These are phyloP conservation scores for Zygoascus meyerae DNA, from an alignment of 1,139 yeast species.

Conservation along the genomic window DNA sequence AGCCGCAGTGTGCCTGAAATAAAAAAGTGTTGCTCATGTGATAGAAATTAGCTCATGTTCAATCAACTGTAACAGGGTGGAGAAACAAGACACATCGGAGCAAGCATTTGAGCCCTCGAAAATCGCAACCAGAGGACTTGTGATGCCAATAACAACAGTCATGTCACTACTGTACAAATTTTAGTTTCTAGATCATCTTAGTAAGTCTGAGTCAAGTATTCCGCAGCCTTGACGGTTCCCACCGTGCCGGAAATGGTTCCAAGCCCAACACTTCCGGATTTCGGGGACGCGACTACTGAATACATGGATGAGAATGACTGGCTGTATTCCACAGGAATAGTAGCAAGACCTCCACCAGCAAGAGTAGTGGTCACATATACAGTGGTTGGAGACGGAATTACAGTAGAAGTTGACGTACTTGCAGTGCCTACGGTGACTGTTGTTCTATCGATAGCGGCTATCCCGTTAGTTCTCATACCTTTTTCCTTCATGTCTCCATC, in stretches of 20 bases:
- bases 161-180: no score
- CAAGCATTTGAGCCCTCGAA: no score
- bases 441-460: slow-evolving; percentile 15
- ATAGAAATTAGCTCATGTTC: no score
- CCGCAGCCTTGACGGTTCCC: slow-evolving; percentile 38
- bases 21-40: no score
- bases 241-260: slow-evolving; percentile 52
- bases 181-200: no score
- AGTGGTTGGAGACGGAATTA: slow-evolving; percentile 32
- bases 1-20: no score
- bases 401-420: slow-evolving; percentile 12
- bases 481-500: not conserved
- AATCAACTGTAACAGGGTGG: no score
- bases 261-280: slow-evolving; percentile 53
- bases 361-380: slow-evolving; percentile 53
- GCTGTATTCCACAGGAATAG: slow-evolving; percentile 40
- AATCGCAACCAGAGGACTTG: no score
- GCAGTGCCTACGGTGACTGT: slow-evolving; percentile 13
- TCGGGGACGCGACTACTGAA: slow-evolving; percentile 37
- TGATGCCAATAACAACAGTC: no score
- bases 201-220: slow-evolving; percentile 14
- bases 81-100: no score
- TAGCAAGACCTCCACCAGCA: slow-evolving; percentile 37
- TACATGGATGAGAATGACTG: slow-evolving; percentile 45
- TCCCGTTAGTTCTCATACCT: not conserved